These are phyloP conservation scores for Calocybe gambosa DNA, from an alignment of 1,284 basidiomycete species.

Conservation along the genomic window DNA sequence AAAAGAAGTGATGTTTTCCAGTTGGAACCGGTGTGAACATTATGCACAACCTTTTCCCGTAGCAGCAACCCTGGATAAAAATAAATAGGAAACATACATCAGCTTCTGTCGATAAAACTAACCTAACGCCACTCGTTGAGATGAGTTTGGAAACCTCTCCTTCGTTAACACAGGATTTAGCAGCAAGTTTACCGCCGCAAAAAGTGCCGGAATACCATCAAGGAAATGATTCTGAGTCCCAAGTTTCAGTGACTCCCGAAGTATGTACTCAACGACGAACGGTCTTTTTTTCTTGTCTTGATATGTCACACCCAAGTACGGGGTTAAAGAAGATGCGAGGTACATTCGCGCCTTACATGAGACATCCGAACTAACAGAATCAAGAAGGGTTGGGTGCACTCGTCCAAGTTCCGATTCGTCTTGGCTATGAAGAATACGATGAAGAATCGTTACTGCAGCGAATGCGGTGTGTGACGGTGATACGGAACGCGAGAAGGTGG, in stretches of 20 bases:
- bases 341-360: slow-evolving; percentile 59
- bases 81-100: neutral
- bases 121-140: slow-evolving; percentile 60
- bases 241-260: slow-evolving; percentile 80
- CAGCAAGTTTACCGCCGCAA: slow-evolving; percentile 49
- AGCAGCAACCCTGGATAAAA: slow-evolving; percentile 53
- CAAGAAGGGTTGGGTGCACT: slow-evolving; percentile 44
- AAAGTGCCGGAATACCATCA: slow-evolving; percentile 69
- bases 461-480: slow-evolving; percentile 37
- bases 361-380: slow-evolving; percentile 30
- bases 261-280: slow-evolving; percentile 60
- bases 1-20: slow-evolving; percentile 75
- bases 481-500: slow-evolving; percentile 39
- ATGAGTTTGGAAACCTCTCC: slow-evolving; percentile 30
- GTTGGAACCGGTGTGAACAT: slow-evolving; percentile 51
- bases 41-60: slow-evolving; percentile 62
- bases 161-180: slow-evolving; percentile 33
- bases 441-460: slow-evolving; percentile 55
- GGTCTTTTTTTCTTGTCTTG: slow-evolving; percentile 58
- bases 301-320: slow-evolving; percentile 57
- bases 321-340: slow-evolving; percentile 65
- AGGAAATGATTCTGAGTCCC: slow-evolving; percentile 76
- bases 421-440: slow-evolving; percentile 36
- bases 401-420: slow-evolving; percentile 26
- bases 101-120: slow-evolving; percentile 15